These are phyloP conservation scores for Penstemon davidsonii DNA, from an alignment of 257 asterid species.

Conservation along the genomic window DNA sequence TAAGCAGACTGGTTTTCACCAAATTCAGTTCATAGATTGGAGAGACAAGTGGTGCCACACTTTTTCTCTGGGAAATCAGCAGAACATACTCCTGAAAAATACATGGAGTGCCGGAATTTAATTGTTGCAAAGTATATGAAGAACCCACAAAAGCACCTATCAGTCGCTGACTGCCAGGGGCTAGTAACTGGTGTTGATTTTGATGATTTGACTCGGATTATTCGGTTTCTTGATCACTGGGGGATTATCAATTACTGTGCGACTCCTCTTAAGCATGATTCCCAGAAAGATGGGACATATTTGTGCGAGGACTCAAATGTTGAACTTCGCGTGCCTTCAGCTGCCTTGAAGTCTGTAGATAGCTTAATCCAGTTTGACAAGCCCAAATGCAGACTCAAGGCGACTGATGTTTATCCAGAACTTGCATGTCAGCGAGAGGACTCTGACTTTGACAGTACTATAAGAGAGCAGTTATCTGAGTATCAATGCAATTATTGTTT, in stretches of 20 bases:
- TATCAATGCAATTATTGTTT: constrained; percentile 70
- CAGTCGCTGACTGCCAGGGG: constrained; percentile 69
- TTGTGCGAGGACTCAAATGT: constrained; percentile 69
- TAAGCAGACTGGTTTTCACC: constrained; percentile 97
- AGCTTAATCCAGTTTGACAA: constrained; percentile 91
- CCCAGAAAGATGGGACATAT: constrained; percentile 55
- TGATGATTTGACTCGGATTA: constrained; percentile 78
- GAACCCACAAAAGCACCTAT: constrained; percentile 71
- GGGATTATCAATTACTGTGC: constrained; percentile 96
- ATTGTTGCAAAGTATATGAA: constrained; percentile 92
- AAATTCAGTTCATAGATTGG: constrained; percentile 91
- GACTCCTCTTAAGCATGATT: constrained; percentile 48
- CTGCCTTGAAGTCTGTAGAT: constrained; percentile 85
- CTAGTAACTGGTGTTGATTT: constrained; percentile 56
- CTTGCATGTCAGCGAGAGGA: constrained; percentile 50
- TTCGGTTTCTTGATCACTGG: constrained; percentile 96
- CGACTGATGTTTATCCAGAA: constrained; percentile 76
- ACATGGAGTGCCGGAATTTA: constrained; percentile 84
- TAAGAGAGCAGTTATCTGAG: constrained; percentile 76
- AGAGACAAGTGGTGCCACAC: constrained; percentile 99
- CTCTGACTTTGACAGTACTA: constrained; percentile 61
- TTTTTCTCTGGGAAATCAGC: constrained; percentile 86
- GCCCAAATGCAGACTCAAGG: constrained; percentile 83
- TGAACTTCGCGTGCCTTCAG: constrained; percentile 82
- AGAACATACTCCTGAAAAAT: constrained; percentile 89